phyloP scores from a whole-genome alignment of 495 filamentous ascomycete genomes.

The Hypoxylon intermedium region DNA sequence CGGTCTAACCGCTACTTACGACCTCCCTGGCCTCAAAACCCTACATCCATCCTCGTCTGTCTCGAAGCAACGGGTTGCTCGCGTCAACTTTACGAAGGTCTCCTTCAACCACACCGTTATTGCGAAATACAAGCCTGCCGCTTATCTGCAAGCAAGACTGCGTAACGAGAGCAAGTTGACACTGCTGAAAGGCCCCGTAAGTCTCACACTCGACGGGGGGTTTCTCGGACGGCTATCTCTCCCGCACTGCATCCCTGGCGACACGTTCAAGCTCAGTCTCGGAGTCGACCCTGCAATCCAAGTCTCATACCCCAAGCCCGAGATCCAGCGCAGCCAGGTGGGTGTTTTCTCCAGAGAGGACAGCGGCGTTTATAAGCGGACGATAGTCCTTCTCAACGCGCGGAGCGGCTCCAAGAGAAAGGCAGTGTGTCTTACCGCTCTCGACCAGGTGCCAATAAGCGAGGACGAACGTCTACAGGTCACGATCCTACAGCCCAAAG shows the following conservation, averaged over 20 bases:
- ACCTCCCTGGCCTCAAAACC: conserved; percentile 61
- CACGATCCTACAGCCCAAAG: conserved; percentile 59
- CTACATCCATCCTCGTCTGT: conserved; percentile 50
- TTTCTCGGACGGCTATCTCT: conserved; percentile 69
- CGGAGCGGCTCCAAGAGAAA: conserved; percentile 50
- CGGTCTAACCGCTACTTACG: conserved; percentile 69
- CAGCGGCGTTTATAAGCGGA: conserved; percentile 63
- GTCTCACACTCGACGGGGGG: conserved; percentile 71
- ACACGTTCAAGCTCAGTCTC: conserved; percentile 65
- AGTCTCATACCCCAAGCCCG: conserved; percentile 68
- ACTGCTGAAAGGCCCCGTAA: conserved; percentile 65
- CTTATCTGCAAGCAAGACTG: conserved; percentile 70
- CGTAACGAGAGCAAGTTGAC: conserved; percentile 65
- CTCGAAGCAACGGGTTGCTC: conserved; percentile 57
- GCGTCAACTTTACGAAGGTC: conserved; percentile 49
- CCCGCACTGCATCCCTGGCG: conserved; percentile 65
- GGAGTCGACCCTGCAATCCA: conserved; percentile 70
- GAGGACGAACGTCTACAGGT: conserved; percentile 69
- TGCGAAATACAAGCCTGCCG: conserved; percentile 69
- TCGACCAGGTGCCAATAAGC: conserved; percentile 72
- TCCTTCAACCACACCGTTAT: conserved; percentile 63
- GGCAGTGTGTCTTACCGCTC: conserved; percentile 61
- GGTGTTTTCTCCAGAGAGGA: conserved; percentile 66
- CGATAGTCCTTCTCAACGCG: conserved; percentile 65
- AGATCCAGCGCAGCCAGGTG: conserved; percentile 58